Percentiles rank a stretch among this genome's conserved stretches.
phyloP scores from a whole-genome alignment of 208 protist genomes.

The Strigomonas oncopelti region DNA sequence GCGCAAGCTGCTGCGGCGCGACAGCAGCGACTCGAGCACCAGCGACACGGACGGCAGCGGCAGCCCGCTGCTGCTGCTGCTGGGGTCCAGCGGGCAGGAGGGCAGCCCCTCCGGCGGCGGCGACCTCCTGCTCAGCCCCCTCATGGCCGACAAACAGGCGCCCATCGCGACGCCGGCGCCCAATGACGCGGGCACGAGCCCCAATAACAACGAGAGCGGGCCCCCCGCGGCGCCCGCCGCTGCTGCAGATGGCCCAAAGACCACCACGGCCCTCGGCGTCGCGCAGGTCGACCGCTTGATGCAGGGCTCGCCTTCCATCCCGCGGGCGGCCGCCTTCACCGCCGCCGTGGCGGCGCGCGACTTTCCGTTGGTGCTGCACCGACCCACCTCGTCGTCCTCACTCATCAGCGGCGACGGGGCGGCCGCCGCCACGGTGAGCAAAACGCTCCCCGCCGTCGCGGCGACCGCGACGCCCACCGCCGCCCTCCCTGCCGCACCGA shows the following conservation, averaged over 20 bases:
- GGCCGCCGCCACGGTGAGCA: too few relatives aligned
- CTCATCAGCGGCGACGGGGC: background rate
- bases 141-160: background rate
- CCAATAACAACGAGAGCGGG: background rate
- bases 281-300: background rate
- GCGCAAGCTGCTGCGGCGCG: background rate
- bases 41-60: background rate
- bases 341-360: too few relatives aligned
- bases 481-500: too few relatives aligned
- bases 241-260: too few relatives aligned
- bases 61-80: background rate
- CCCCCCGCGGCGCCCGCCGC: too few relatives aligned
- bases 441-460: too few relatives aligned
- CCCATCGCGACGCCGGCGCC: background rate
- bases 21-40: background rate
- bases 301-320: too few relatives aligned
- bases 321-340: background rate
- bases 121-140: background rate
- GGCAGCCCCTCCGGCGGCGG: background rate
- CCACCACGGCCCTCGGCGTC: background rate
- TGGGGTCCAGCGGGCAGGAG: background rate
- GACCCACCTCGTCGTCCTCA: background rate
- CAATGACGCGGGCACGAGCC: background rate
- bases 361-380: background rate
- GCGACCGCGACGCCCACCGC: too few relatives aligned